Evolutionary conservation across 2,329 filamentous ascomycete genomes (phyloP).

Genomic region (Mycosphaerelloides madeirae): DNA sequence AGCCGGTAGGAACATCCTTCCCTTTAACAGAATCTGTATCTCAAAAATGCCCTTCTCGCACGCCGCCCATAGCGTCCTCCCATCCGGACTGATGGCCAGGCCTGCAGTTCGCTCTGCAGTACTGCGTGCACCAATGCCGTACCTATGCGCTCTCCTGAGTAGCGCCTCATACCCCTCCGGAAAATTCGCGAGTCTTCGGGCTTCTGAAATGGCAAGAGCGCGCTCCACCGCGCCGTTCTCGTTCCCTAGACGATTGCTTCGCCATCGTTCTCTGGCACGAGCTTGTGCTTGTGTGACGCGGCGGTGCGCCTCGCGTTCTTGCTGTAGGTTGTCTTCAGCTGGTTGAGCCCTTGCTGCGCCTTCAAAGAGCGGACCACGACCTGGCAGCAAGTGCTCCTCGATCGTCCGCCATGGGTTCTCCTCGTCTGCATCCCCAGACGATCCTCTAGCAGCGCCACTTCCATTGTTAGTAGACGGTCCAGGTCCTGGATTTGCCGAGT

Average conservation of each 20-base stretch:
- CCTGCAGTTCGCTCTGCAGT: conserved; percentile 44
- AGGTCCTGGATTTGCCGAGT: conserved; percentile 9
- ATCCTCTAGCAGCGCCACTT: conserved; percentile 3
- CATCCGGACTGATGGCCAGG: conserved; percentile 46
- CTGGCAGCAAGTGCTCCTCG: conserved; percentile 39
- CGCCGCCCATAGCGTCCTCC: conserved; percentile 43
- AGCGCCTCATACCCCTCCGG: conserved; percentile 25
- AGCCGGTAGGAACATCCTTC: conserved; percentile 50
- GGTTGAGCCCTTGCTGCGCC: conserved; percentile 20
- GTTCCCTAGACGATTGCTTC: conserved; percentile 8
- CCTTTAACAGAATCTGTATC: conserved; percentile 60
- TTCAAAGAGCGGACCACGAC: conserved; percentile 35
- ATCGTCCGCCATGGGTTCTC: conserved; percentile 47
- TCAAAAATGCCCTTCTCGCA: conserved; percentile 71
- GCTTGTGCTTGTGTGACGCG: conserved; percentile 14
- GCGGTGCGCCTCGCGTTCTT: conserved; percentile 16
- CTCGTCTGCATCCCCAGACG: conserved; percentile 21
- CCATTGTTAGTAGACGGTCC: conserved; percentile 4
- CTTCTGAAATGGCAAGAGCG: conserved; percentile 11
- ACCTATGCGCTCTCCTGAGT: conserved; percentile 11
- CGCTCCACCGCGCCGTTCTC: background rate
- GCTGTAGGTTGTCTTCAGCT: conserved; percentile 15
- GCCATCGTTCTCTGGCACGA: conserved; percentile 18
- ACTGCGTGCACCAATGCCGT: conserved; percentile 15
- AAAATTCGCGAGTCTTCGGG: conserved; percentile 15